These are phyloP conservation scores for Cercospora janseana DNA, from an alignment of 2,329 filamentous ascomycete species.

Conservation along the genomic window DNA sequence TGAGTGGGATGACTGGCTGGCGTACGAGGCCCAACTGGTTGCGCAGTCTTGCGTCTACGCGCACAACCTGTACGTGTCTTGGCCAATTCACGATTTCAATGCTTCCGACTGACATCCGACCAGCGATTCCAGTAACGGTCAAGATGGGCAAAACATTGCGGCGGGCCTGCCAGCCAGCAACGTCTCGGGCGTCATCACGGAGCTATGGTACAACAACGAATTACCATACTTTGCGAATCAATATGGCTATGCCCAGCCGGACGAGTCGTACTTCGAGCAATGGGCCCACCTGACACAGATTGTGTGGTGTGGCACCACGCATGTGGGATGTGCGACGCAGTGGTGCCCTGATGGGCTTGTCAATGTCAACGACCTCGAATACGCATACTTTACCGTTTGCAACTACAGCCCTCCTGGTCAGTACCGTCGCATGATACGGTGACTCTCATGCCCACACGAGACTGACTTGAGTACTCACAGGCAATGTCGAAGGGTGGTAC, in stretches of 20 bases:
- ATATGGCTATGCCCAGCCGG: slow-evolving; percentile 61
- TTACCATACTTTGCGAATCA: slow-evolving; percentile 52
- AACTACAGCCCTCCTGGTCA: slow-evolving; percentile 76
- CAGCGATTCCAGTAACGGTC: slow-evolving; percentile 10
- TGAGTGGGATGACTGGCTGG: slow-evolving; percentile 63
- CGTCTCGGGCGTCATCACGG: slow-evolving; percentile 66
- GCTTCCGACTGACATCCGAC: slow-evolving; percentile 60
- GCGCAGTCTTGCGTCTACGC: slow-evolving; percentile 67
- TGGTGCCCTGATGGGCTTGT: slow-evolving; percentile 56
- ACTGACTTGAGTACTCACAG: background rate
- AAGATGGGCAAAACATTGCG: slow-evolving; percentile 81
- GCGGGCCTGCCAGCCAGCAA: slow-evolving; percentile 57
- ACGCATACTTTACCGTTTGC: slow-evolving; percentile 78
- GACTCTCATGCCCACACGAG: too few relatives aligned
- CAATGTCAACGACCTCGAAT: slow-evolving; percentile 42
- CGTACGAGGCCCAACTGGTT: slow-evolving; percentile 60
- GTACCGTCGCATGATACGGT: too few relatives aligned
- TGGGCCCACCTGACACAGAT: slow-evolving; percentile 77
- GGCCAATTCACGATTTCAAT: slow-evolving; percentile 25
- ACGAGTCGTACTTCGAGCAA: slow-evolving; percentile 59
- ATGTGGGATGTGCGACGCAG: slow-evolving; percentile 62
- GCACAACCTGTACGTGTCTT: slow-evolving; percentile 67
- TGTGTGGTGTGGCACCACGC: slow-evolving; percentile 64
- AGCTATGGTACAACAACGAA: slow-evolving; percentile 88
- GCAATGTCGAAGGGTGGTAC: slow-evolving; percentile 18